Evolutionary conservation across 768 basidiomycete genomes (phyloP).

Genomic region (Pleurotus cornucopiae): DNA sequence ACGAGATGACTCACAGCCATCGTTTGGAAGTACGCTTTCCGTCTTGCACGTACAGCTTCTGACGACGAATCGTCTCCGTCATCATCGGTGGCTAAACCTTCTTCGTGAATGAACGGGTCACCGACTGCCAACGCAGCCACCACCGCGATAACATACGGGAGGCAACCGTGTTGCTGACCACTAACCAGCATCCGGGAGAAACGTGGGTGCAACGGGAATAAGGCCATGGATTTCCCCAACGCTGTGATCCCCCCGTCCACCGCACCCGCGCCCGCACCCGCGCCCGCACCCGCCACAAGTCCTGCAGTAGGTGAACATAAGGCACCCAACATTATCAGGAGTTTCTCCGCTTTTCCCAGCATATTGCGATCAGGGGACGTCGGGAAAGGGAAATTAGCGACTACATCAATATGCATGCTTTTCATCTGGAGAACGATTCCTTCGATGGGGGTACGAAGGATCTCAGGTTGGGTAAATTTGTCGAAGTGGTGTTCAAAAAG

Average conservation of each 20-base stretch:
- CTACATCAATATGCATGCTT: slow-evolving; percentile 95
- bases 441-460: slow-evolving; percentile 93
- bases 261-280: slow-evolving; percentile 12
- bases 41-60: slow-evolving; percentile 53
- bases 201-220: slow-evolving; percentile 91
- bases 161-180: slow-evolving; percentile 76
- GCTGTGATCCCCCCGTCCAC: slow-evolving; percentile 69
- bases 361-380: slow-evolving; percentile 83
- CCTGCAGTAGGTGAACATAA: slow-evolving; percentile 37
- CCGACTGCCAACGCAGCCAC: slow-evolving; percentile 92
- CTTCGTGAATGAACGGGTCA: slow-evolving; percentile 91
- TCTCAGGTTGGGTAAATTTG: slow-evolving; percentile 84
- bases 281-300: not conserved
- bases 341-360: slow-evolving; percentile 77
- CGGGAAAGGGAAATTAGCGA: slow-evolving; percentile 97
- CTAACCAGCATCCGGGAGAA: slow-evolving; percentile 95
- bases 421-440: slow-evolving; percentile 98
- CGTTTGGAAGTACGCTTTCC: slow-evolving; percentile 78
- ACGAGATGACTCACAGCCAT: slow-evolving; percentile 55
- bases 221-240: slow-evolving; percentile 86
- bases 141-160: slow-evolving; percentile 88
- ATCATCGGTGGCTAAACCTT: slow-evolving; percentile 47
- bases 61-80: slow-evolving; percentile 41
- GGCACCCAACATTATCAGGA: slow-evolving; percentile 81
- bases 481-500: slow-evolving; percentile 93